Evolutionary conservation across 179 eudicot species (phyloP), one percentile per base, ranked within the genome.

Genomic region (Beta corolliflora): DNA sequence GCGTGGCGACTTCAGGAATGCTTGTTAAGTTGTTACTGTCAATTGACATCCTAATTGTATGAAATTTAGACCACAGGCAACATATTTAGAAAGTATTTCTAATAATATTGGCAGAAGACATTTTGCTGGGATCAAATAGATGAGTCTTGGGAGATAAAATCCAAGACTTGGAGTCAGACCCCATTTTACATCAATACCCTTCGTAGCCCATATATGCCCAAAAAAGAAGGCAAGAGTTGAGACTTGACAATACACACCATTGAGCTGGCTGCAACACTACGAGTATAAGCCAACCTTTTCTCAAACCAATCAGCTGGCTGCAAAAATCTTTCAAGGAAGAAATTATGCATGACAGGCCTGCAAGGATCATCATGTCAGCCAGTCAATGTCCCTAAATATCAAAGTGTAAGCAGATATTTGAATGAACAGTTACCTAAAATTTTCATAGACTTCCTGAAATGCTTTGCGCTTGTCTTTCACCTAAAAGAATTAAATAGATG

Each of bases 261-360:
- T 82, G 99, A 95, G 88, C 97, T 95, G 71, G 96, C 92, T 48
- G 99, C 98, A 56, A 95, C 98, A 87, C 99, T 95, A 74, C 99
- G 91, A 55, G 97, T 90, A 85, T 94, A 95, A 77, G 98, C 98
- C 73, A 95, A 90, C 74, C 99, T 89, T 86, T 91, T 95, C 79
- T 95, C 96, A 87, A 95, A 95, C 99, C 99, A 96, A 82, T 96
- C 98, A 84, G 98, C 94, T 56, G 99, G 97, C 77, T 91, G 93
- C 83, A 88, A 89, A 87, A 94, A 96, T 79, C 98, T 91, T 86
- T 96, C 99, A 81, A 94, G 83, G 85, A 96, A 96, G 84, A 96
- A 96, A 86, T 90, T 83, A 86, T 96, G 99, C 99, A 96, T 94
- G 78, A 94, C 98, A 81, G 99, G 99, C 95, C 98, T 94, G 90